Conservation (phyloP, 73 alveolate genomes). For the Durusdinium trenchii region DNA sequence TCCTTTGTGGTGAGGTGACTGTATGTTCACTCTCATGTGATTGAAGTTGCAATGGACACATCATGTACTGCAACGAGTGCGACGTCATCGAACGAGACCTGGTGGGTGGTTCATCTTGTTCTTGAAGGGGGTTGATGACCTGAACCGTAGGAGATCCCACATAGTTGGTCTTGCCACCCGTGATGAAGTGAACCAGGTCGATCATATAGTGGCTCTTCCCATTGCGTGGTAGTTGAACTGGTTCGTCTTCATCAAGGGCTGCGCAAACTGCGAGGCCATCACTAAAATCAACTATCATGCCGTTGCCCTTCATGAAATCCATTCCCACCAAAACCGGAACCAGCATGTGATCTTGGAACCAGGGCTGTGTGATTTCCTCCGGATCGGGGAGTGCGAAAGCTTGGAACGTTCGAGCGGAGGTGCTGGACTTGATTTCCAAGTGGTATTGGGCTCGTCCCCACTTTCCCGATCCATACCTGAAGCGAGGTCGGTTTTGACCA, state of each 20-base stretch:
- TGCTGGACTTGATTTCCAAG: background rate
- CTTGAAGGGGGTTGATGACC: background rate
- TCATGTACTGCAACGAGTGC: background rate
- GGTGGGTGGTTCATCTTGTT: background rate
- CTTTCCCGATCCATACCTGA: constrained; percentile 8
- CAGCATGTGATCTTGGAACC: background rate
- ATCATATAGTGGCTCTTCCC: background rate
- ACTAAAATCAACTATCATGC: background rate
- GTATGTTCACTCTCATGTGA: background rate
- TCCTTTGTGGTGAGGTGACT: background rate
- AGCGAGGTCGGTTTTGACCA: background rate
- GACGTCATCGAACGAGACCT: too few relatives aligned
- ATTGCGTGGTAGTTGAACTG: background rate
- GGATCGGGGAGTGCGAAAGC: constrained; percentile 45
- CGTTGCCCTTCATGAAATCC: background rate
- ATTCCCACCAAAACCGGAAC: constrained; percentile 46
- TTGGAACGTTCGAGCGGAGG: background rate
- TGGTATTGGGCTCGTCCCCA: constrained; percentile 21
- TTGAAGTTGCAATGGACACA: background rate
- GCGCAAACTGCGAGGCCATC: constrained; percentile 20
- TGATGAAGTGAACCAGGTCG: background rate
- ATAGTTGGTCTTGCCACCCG: background rate
- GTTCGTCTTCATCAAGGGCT: background rate
- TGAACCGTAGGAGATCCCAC: background rate
- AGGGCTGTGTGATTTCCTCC: background rate